phyloP scores from a whole-genome alignment of 257 asterid species.

The Solanum pimpinellifolium region DNA sequence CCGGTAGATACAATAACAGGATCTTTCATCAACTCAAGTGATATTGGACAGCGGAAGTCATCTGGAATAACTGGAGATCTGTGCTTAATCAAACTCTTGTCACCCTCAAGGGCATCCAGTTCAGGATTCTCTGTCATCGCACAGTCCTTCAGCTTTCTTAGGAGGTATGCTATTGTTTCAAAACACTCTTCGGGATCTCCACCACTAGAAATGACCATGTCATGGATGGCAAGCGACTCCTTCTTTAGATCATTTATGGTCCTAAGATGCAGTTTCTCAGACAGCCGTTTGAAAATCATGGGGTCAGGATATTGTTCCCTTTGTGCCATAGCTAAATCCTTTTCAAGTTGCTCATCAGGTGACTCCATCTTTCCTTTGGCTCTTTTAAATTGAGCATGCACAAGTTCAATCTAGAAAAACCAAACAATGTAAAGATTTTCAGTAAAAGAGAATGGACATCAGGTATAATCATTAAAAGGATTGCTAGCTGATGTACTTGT shows the following conservation, averaged over 20 bases:
- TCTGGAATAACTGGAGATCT: conserved; percentile 91
- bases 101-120: conserved; percentile 42
- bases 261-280: conserved; percentile 77
- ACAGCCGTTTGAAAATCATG: conserved; percentile 52
- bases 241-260: conserved; percentile 55
- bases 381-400: conserved; percentile 79
- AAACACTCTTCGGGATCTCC: conserved; percentile 70
- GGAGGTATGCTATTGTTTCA: conserved; percentile 66
- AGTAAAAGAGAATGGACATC: not conserved
- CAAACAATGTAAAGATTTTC: not conserved
- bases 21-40: conserved; percentile 97
- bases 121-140: conserved; percentile 47
- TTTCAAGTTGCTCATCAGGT: conserved; percentile 65
- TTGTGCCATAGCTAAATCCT: conserved; percentile 71
- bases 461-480: not conserved
- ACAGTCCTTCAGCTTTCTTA: conserved; percentile 65
- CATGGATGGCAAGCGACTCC: conserved; percentile 74
- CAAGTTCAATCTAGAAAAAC: conserved; percentile 63
- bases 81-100: conserved; percentile 49
- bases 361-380: conserved; percentile 67
- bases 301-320: conserved; percentile 69
- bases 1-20: conserved; percentile 98
- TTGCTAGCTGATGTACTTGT: conserved; percentile 42
- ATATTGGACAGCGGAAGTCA: conserved; percentile 94
- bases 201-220: conserved; percentile 69